phyloP scores from a whole-genome alignment of 2,329 filamentous ascomycete species.

The Endocalyx cinctus region DNA sequence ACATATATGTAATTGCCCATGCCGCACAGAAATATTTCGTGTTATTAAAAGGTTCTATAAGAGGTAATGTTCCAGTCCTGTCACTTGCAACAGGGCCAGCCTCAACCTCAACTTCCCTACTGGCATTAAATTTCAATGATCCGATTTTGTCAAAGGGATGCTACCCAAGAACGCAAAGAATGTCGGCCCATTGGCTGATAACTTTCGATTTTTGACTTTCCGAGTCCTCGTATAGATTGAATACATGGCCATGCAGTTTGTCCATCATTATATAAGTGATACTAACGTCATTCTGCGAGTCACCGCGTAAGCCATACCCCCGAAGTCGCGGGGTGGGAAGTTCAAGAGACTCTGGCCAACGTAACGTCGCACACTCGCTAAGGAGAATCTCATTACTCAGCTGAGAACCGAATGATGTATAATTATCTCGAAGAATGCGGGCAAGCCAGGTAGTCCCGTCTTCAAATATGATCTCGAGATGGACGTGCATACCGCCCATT shows the following conservation, averaged over 20 bases:
- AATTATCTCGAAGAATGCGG: slow-evolving; percentile 35
- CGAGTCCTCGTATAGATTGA: slow-evolving; percentile 31
- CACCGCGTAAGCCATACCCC: slow-evolving; percentile 30
- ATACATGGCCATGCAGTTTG: slow-evolving; percentile 33
- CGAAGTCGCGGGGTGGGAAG: slow-evolving; percentile 34
- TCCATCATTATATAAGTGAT: slow-evolving; percentile 39
- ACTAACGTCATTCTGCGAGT: slow-evolving; percentile 28
- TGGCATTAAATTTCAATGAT: slow-evolving; percentile 27
- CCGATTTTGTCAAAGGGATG: slow-evolving; percentile 32
- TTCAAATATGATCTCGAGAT: slow-evolving; percentile 36
- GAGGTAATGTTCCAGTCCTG: too few species aligned
- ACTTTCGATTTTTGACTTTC: slow-evolving; percentile 29
- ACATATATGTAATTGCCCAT: slow-evolving; percentile 28
- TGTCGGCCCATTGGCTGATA: slow-evolving; percentile 33
- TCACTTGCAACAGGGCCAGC: slow-evolving; percentile 34
- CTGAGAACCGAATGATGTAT: slow-evolving; percentile 31
- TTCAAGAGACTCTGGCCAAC: slow-evolving; percentile 30
- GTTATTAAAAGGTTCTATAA: too few species aligned
- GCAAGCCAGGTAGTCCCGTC: slow-evolving; percentile 39
- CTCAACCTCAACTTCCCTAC: slow-evolving; percentile 25
- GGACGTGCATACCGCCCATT: slow-evolving; percentile 44
- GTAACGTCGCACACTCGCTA: slow-evolving; percentile 37
- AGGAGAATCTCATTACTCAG: slow-evolving; percentile 31
- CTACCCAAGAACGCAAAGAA: slow-evolving; percentile 33
- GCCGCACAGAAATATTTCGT: too few species aligned